These are phyloP conservation scores for Phytophthora citricola DNA, from an alignment of 352 stramenopile species.

Conservation along the genomic window DNA sequence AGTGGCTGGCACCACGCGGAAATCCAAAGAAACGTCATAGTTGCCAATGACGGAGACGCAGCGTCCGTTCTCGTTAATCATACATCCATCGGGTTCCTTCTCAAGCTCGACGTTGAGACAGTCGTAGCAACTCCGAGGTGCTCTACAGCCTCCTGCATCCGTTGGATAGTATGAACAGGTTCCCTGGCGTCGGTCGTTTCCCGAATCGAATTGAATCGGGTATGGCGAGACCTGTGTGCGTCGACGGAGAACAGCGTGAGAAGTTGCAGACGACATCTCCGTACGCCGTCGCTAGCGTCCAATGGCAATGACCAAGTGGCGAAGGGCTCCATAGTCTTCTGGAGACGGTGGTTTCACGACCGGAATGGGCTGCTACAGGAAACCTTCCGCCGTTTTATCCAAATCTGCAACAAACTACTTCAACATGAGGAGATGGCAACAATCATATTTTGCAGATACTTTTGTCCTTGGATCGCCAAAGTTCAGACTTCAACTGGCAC, in stretches of 20 bases:
- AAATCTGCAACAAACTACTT: conserved; percentile 4
- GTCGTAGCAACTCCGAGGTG: conserved; percentile 48
- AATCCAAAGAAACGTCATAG: conserved; percentile 39
- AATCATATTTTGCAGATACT: conserved; percentile 10
- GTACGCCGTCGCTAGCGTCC: conserved; percentile 8
- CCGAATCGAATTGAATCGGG: neutral
- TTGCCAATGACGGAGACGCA: conserved; percentile 36
- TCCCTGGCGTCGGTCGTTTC: conserved; percentile 20
- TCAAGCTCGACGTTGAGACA: conserved; percentile 42
- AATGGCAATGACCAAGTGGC: conserved; percentile 21
- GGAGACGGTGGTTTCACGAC: conserved; percentile 24
- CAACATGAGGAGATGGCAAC: conserved; percentile 21
- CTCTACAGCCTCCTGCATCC: conserved; percentile 28
- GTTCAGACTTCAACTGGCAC: conserved; percentile 12
- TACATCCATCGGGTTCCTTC: conserved; percentile 32
- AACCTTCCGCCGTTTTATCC: conserved; percentile 11
- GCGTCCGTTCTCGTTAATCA: conserved; percentile 34
- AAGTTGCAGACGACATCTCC: conserved; percentile 14
- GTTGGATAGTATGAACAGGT: conserved; percentile 44
- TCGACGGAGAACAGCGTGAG: conserved; percentile 14
- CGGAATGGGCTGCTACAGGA: neutral
- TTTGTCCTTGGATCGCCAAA: conserved; percentile 6
- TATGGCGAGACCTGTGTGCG: neutral
- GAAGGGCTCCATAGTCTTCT: conserved; percentile 11
- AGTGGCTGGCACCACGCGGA: conserved; percentile 17